Evolutionary conservation across 2,329 filamentous ascomycete genomes (phyloP), one percentile per base, ranked within the genome.

Genomic region (Exserohilum turcica): DNA sequence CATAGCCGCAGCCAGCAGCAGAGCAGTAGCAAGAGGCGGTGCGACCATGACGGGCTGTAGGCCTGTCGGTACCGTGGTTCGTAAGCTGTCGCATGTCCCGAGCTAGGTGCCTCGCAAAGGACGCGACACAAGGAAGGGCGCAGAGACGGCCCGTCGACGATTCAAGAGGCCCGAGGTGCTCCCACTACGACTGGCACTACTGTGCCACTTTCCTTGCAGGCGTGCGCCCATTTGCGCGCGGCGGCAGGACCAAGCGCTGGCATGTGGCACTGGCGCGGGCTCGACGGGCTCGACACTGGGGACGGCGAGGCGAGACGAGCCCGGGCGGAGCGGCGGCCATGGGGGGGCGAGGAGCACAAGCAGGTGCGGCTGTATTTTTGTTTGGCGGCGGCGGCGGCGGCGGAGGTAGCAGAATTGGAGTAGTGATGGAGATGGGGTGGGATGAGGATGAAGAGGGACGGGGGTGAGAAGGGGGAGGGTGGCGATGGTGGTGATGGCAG

Each of bases 61-160:
- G 43, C 57, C 60, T 52, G 56, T 53, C 56, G 52, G 60, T 65
- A 62, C 62, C 58, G 59, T 54, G 57, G 61, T 57, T 59, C 50
- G 40, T 54, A 57, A 52, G 57, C 55, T 53, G 57, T 59, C 45
- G 57, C 24, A 49, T 38, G 50, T 39, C 35, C 32, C 50, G 49
- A 52, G 50, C 50, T 48, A 48, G 43, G 45, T 28, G 49, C 43
- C 46, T 56, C 57, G 57, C 63, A 52, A 47, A 54, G 32, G 58
- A 52, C 52, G 53, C 53, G 48, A 56, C 53, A 55, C 43, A 45
- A 55, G 43, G 35, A 46, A 37, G 51, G 43, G 54, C 31, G 53
- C 56, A 59, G 51, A 63, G 59, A 61, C 59, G 64, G 62, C 43
- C 58, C 62, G 55, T 59, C 52, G 50, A 54, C 53, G 62, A 59